Evolutionary conservation across 805 yeast genomes (phyloP).

Genomic region (Ogataea thermomethanolica): DNA sequence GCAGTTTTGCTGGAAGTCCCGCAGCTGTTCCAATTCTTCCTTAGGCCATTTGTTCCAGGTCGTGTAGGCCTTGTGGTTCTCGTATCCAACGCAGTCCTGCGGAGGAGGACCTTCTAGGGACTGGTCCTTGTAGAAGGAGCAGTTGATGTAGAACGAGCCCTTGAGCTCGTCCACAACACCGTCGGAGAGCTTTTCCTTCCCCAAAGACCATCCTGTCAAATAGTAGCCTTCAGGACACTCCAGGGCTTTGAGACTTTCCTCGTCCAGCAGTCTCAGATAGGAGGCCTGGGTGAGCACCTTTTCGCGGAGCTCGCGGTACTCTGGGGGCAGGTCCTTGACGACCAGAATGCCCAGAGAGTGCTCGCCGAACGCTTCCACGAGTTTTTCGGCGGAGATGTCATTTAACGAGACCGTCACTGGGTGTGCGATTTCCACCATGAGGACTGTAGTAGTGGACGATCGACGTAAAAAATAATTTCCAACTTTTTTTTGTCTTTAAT

Average conservation of each 20-base stretch:
- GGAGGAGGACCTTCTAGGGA: conserved; percentile 44
- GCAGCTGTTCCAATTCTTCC: conserved; percentile 28
- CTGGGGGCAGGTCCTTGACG: conserved; percentile 40
- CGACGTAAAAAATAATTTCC: conserved; percentile 2
- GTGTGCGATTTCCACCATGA: background rate
- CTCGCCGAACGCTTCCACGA: conserved; percentile 50
- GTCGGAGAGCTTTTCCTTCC: conserved; percentile 45
- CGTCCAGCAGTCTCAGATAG: conserved; percentile 39
- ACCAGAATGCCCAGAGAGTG: conserved; percentile 53
- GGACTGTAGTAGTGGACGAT: conserved; percentile 1
- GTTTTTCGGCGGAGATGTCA: conserved; percentile 9
- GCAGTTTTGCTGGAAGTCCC: conserved; percentile 35
- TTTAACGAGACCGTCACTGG: conserved; percentile 15
- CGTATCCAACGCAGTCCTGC: conserved; percentile 32
- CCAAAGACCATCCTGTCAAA: conserved; percentile 61
- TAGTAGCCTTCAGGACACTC: conserved; percentile 50
- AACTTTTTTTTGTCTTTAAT: conserved; percentile 1
- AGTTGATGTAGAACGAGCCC: conserved; percentile 58
- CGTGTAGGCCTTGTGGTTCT: conserved; percentile 42
- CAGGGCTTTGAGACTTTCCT: conserved; percentile 32
- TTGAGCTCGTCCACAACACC: conserved; percentile 48
- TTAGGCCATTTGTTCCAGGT: conserved; percentile 53
- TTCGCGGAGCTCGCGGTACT: conserved; percentile 37
- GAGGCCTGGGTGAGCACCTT: conserved; percentile 43
- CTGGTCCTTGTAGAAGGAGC: conserved; percentile 48